phyloP scores from a whole-genome alignment of 2,329 filamentous ascomycete genomes.

The Penicillium sp. region DNA sequence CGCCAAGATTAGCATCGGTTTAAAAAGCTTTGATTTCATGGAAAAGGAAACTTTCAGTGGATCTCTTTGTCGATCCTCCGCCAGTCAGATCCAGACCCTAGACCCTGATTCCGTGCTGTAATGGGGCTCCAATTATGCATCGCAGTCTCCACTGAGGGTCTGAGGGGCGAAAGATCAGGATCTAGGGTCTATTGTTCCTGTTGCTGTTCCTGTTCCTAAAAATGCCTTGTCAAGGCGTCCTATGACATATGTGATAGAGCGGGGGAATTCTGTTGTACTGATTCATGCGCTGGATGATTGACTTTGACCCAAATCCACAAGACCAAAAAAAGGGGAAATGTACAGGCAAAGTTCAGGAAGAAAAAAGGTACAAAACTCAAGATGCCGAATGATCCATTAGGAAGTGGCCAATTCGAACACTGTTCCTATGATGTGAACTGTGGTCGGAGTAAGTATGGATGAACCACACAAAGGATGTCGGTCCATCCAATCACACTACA shows the following conservation, averaged over 20 bases:
- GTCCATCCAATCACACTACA: slow-evolving; percentile 6
- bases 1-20: no score
- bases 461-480: neutral
- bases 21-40: neutral
- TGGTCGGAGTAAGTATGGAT: neutral
- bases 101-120: neutral
- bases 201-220: neutral
- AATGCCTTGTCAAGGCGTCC: neutral
- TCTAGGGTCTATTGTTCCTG: neutral
- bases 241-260: neutral
- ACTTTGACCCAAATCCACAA: neutral
- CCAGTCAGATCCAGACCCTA: slow-evolving; percentile 9
- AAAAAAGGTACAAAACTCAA: slow-evolving; percentile 16
- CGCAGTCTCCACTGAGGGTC: neutral
- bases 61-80: slow-evolving; percentile 2
- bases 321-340: neutral
- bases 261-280: neutral
- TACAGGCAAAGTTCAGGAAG: neutral
- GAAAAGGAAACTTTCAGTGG: neutral
- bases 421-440: slow-evolving; percentile 2
- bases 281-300: neutral
- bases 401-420: neutral
- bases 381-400: slow-evolving; percentile 1
- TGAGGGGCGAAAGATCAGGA: neutral
- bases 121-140: neutral